Base-by-base conservation (phyloP, 2,329 filamentous ascomycete species). In the Ophiosphaerella herpotricha region DNA sequence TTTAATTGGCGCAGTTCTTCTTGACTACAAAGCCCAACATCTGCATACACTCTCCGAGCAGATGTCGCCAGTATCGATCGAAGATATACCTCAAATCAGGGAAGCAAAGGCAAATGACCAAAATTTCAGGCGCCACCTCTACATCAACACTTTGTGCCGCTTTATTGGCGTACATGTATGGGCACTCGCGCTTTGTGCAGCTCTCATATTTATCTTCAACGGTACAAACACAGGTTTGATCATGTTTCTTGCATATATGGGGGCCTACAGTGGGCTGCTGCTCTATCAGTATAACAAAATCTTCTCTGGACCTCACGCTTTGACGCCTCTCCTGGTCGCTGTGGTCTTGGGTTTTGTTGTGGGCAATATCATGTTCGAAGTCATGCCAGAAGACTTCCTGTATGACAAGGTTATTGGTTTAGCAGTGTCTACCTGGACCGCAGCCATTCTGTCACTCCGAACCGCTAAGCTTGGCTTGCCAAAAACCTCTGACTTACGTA, bases 11-110 rank as follows among this genome's bases (percentile, higher is more conserved):
- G 81, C 82, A 11, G 80, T 84, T 1, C 70, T 82, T 18, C 78
- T 84, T 23, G 82, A 84, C 55, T 77, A 78, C 54, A 81, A 82
- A 50, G 79, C 80, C 16, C 77, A 80, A 45, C 76, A 80, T 51
- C 71, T 83, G 1, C 76, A 80, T 51, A 74, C 73, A 11, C 60
- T 75, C 2, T 75, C 78, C 3, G 75, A 78, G 43, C 70, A 75
- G 23, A 68, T 76, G 51, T 66, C 71, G 2, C 72, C 75, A 9
- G 58, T 72, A 5, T 73, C 74, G 2, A 75, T 80, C 34, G 70
- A 67, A 21, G 73, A 72, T 13, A 64, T 73, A 2, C 68, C 75
- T 34, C 70, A 76, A 9, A 78, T 82, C 39, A 72, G 75, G 6
- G 62, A 73, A 14, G 73, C 76, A 3, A 76, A 78, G 41, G 75